phyloP scores from a whole-genome alignment of 768 basidiomycete genomes.

The Trametes villosa region DNA sequence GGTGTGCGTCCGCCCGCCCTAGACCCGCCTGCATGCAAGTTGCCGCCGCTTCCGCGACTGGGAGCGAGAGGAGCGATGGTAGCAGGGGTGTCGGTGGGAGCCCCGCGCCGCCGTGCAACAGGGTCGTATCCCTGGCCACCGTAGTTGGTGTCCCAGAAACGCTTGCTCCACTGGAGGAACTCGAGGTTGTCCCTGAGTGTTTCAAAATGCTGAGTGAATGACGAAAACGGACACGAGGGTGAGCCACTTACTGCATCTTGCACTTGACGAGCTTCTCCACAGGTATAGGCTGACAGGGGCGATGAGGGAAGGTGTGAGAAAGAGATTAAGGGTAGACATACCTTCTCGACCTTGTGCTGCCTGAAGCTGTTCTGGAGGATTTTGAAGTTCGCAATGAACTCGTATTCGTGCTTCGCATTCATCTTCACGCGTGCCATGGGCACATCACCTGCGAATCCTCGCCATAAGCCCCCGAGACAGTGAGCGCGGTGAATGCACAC shows the following conservation, averaged over 20 bases:
- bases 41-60: conserved; percentile 36
- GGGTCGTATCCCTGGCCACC: conserved; percentile 89
- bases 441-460: conserved; percentile 67
- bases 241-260: conserved; percentile 90
- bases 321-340: conserved; percentile 34
- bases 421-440: conserved; percentile 95
- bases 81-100: conserved; percentile 73
- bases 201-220: conserved; percentile 2
- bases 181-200: conserved; percentile 89
- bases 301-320: conserved; percentile 1
- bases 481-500: neutral
- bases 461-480: no score
- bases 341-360: conserved; percentile 93
- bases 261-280: conserved; percentile 96
- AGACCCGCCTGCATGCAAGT: conserved; percentile 38
- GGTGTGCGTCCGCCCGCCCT: conserved; percentile 77
- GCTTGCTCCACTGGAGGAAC: conserved; percentile 96
- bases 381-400: conserved; percentile 94
- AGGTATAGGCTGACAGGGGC: conserved; percentile 75
- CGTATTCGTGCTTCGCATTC: conserved; percentile 95
- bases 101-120: conserved; percentile 78
- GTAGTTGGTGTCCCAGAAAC: conserved; percentile 94
- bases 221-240: conserved; percentile 1
- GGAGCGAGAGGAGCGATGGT: conserved; percentile 70
- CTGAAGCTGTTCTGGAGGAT: conserved; percentile 94